These are phyloP conservation scores for Arthonia radiata DNA, from an alignment of 495 filamentous ascomycete species.

Conservation along the genomic window DNA sequence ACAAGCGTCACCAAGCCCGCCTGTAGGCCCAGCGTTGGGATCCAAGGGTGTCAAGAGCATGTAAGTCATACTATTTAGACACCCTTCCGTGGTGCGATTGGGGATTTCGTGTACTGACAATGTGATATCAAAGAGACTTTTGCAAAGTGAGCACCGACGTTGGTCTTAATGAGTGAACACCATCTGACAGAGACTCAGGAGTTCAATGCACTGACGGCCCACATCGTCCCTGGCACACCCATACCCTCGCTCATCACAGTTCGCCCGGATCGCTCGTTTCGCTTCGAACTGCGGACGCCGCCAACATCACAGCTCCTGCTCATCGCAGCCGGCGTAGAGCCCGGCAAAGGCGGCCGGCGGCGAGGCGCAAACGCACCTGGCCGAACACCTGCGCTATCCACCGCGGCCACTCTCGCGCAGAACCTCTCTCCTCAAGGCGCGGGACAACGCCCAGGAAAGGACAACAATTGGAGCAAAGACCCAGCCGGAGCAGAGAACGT, in stretches of 20 bases:
- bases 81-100: no score
- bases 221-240: conserved; percentile 62
- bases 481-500: neutral
- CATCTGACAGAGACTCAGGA: conserved; percentile 33
- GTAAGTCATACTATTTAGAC: no score
- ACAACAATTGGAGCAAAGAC: neutral
- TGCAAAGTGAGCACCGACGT: no score
- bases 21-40: conserved; percentile 87
- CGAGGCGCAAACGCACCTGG: conserved; percentile 33
- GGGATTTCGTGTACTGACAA: no score
- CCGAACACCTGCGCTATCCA: conserved; percentile 7
- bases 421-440: neutral
- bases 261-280: conserved; percentile 77
- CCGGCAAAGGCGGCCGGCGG: conserved; percentile 42
- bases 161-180: no score
- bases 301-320: conserved; percentile 72
- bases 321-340: conserved; percentile 53
- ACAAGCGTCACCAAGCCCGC: conserved; percentile 90
- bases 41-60: conserved; percentile 98
- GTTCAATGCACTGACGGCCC: conserved; percentile 85
- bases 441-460: neutral
- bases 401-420: neutral
- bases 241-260: conserved; percentile 79
- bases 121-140: no score
- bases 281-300: conserved; percentile 81